Percentiles rank a stretch among this genome's conserved stretches.
Evolutionary conservation across 1,139 yeast genomes (phyloP).

Genomic region (Taphrina flavorubra): DNA sequence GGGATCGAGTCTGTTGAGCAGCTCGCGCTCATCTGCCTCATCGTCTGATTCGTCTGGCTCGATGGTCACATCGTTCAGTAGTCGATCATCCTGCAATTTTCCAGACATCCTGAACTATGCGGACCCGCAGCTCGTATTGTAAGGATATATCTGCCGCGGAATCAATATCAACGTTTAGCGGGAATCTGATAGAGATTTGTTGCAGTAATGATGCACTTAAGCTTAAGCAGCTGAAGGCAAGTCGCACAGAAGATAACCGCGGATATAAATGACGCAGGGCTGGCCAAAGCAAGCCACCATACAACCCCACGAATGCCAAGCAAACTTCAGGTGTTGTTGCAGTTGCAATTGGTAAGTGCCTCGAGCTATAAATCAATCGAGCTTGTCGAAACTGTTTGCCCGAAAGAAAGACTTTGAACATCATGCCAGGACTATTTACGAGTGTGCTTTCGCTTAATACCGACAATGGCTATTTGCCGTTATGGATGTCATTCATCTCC

Average conservation of each 20-base stretch:
- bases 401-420: neutral
- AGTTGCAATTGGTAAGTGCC: no score
- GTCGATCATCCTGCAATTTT: conserved; percentile 4
- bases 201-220: no score
- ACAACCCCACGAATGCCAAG: neutral
- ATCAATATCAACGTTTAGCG: no score
- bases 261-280: neutral
- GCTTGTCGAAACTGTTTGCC: no score
- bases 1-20: conserved; percentile 37
- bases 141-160: no score
- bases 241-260: neutral
- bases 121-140: no score
- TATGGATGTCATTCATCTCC: conserved; percentile 73
- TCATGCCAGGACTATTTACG: conserved; percentile 13
- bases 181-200: no score
- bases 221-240: neutral
- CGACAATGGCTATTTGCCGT: conserved; percentile 62
- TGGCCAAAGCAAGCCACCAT: neutral
- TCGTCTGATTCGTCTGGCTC: conserved; percentile 43
- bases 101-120: conserved; percentile 4
- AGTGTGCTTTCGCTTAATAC: conserved; percentile 14
- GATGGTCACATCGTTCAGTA: conserved; percentile 41
- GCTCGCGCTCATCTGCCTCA: conserved; percentile 40
- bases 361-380: no score
- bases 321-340: neutral